Evolutionary conservation across 768 basidiomycete genomes (phyloP), one percentile per base, ranked within the genome.

Genomic region (Macrolepiota dolichaula): DNA sequence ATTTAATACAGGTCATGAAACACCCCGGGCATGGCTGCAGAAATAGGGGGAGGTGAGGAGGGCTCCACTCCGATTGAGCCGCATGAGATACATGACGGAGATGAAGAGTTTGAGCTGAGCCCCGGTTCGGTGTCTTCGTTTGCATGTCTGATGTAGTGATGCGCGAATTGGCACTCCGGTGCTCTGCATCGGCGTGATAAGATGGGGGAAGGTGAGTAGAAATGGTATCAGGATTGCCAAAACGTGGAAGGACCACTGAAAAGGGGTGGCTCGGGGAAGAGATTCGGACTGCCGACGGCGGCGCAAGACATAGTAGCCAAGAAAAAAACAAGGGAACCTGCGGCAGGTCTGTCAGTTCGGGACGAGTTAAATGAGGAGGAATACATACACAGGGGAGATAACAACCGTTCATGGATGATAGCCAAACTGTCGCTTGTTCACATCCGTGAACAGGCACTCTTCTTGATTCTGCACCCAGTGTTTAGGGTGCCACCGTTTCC

Each of bases 361-460:
- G 46, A 60, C 49, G 44, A 47, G 54, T 17, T 27, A 57, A 36
- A 57, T 47, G n/a, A 54, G 24, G 25, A n/a, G 25, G 19, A 53
- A 53, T 7, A 54, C 59, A 13, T 47, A 60, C 59, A 54, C 35
- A 52, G 54, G 52, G 59, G 19, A 37, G 37, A 53, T 29, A 15
- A 44, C 19, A 22, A 9, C 19, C 11, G 38, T 7, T 52, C 32
- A 15, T 47, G 44, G 22, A 35, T 32, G 17, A 11, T 3, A 22
- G 29, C 22, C 42, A 35, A 32, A 57, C 46, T 12, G 35, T 7
- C 29, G 29, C 27, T 24, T n/a, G 59, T 27, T 60, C 52, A 60
- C 59, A 60, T 47, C 37, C 59, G 59, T 36, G 59, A 40, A 38
- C 51, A 54, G 25, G 52, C 19, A 22, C 50, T 37, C 29, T 9